Evolutionary conservation across 1,284 basidiomycete species (phyloP).

Genomic region (Melanopsichium pennsylvanicum): DNA sequence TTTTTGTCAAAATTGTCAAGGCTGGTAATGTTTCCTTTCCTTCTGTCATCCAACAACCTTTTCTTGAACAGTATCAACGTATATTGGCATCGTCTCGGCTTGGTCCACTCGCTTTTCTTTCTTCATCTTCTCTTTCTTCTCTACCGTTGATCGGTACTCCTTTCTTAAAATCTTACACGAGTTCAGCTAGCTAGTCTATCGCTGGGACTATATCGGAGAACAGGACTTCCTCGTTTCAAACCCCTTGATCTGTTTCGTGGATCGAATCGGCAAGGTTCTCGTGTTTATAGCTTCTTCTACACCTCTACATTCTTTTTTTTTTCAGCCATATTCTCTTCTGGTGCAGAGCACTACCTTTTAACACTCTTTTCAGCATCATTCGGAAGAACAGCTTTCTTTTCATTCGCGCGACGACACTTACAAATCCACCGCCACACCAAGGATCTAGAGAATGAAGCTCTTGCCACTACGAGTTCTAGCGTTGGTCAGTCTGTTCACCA

Average conservation of each 20-base stretch:
- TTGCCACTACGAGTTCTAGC: slow-evolving; percentile 26
- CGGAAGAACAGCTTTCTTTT: too few relatives aligned
- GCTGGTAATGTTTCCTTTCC: not conserved
- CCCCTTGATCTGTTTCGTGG: slow-evolving; percentile 8
- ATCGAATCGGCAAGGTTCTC: slow-evolving; percentile 17
- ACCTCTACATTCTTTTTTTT: slow-evolving; percentile 4
- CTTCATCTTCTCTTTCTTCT: slow-evolving; percentile 6
- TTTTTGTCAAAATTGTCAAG: too few relatives aligned
- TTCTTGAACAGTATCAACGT: not conserved
- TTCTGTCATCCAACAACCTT: slow-evolving; percentile 8
- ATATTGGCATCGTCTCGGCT: slow-evolving; percentile 7
- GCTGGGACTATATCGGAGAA: slow-evolving; percentile 1
- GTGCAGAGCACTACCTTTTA: slow-evolving; percentile 31
- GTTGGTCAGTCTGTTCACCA: slow-evolving; percentile 19
- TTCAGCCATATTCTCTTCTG: slow-evolving; percentile 6
- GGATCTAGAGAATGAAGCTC: slow-evolving; percentile 26
- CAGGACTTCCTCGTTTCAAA: slow-evolving; percentile 9
- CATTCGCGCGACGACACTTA: too few relatives aligned
- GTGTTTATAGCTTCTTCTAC: not conserved
- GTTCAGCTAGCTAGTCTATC: slow-evolving; percentile 6
- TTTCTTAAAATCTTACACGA: slow-evolving; percentile 1
- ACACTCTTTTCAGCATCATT: slow-evolving; percentile 3
- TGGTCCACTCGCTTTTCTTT: slow-evolving; percentile 2
- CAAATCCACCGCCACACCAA: too few relatives aligned
- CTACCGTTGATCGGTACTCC: slow-evolving; percentile 34